Conservation (phyloP, 2,329 filamentous ascomycete species). For the Ampelomyces quisqualis region DNA sequence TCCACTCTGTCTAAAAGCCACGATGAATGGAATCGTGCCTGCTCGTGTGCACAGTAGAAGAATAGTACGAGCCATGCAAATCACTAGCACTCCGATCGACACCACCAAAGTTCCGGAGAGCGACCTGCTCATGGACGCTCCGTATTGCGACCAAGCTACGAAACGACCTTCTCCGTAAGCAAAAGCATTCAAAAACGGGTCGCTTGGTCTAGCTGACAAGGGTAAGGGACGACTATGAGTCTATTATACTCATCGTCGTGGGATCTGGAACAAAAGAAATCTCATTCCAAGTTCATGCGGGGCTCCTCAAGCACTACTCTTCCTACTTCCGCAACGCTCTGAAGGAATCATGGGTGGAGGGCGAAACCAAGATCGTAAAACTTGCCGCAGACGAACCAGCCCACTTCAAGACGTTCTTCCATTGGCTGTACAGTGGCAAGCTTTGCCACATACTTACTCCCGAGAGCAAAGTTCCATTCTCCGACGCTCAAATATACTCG, state of each 20-base stretch:
- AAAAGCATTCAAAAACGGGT: neutral
- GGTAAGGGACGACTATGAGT: neutral
- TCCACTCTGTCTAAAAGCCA: too few species aligned
- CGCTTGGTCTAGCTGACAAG: neutral
- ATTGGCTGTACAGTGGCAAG: slow-evolving; percentile 14
- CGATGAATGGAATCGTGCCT: too few species aligned
- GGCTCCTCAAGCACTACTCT: slow-evolving; percentile 10
- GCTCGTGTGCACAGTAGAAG: too few species aligned
- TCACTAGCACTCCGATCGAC: too few species aligned
- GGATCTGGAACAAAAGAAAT: neutral
- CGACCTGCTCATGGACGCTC: neutral
- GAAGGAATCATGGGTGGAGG: slow-evolving; percentile 3
- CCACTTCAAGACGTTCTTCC: slow-evolving; percentile 22
- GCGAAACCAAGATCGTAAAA: slow-evolving; percentile 12
- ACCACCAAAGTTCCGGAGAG: neutral
- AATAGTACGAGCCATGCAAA: too few species aligned
- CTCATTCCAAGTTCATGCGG: slow-evolving; percentile 7
- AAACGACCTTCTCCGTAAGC: neutral
- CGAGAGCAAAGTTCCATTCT: slow-evolving; percentile 3
- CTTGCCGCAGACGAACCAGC: slow-evolving; percentile 23
- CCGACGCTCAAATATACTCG: neutral
- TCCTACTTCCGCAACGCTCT: slow-evolving; percentile 10
- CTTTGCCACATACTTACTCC: slow-evolving; percentile 2
- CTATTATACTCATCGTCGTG: slow-evolving; percentile 5
- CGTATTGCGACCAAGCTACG: neutral